Conservation (phyloP, 768 basidiomycete genomes). For the Daedaleopsis sinensis region DNA sequence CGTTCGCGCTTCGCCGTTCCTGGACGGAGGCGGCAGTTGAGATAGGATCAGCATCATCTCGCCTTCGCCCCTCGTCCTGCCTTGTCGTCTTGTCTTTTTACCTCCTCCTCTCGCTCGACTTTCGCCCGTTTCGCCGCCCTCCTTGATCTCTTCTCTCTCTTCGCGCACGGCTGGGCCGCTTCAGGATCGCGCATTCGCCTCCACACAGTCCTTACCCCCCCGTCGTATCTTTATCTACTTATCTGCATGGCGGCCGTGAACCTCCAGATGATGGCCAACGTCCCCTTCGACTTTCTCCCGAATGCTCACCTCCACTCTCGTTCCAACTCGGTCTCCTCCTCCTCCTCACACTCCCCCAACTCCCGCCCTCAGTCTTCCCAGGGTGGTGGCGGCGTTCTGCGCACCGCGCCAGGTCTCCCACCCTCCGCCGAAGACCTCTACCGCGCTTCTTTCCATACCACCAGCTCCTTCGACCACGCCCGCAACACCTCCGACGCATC, state of each 20-base stretch:
- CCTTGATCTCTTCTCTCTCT: constrained; percentile 22
- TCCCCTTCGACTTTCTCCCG: constrained; percentile 75
- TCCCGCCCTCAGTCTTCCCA: constrained; percentile 83
- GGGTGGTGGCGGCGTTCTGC: constrained; percentile 56
- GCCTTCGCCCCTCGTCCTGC: constrained; percentile 6
- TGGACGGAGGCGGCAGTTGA: background rate
- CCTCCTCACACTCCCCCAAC: constrained; percentile 70
- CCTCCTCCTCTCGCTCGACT: constrained; percentile 7
- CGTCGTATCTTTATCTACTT: constrained; percentile 26
- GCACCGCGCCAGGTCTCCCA: constrained; percentile 53
- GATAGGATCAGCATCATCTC: constrained; percentile 29
- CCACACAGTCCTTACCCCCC: constrained; percentile 42
- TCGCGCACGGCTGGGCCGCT: constrained; percentile 60
- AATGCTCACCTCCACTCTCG: constrained; percentile 68
- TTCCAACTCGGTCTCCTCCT: constrained; percentile 77
- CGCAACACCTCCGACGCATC: constrained; percentile 43
- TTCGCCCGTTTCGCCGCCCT: constrained; percentile 18
- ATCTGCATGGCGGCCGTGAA: constrained; percentile 70
- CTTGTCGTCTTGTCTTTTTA: constrained; percentile 23
- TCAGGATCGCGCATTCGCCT: constrained; percentile 34
- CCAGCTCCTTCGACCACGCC: constrained; percentile 50
- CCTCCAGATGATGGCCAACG: constrained; percentile 70
- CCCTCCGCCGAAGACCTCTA: constrained; percentile 71
- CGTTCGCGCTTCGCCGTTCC: constrained; percentile 5
- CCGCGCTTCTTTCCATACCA: constrained; percentile 60